These are phyloP conservation scores for Aspergillus quadrilineatus DNA, from an alignment of 2,329 filamentous ascomycete genomes.

Conservation along the genomic window DNA sequence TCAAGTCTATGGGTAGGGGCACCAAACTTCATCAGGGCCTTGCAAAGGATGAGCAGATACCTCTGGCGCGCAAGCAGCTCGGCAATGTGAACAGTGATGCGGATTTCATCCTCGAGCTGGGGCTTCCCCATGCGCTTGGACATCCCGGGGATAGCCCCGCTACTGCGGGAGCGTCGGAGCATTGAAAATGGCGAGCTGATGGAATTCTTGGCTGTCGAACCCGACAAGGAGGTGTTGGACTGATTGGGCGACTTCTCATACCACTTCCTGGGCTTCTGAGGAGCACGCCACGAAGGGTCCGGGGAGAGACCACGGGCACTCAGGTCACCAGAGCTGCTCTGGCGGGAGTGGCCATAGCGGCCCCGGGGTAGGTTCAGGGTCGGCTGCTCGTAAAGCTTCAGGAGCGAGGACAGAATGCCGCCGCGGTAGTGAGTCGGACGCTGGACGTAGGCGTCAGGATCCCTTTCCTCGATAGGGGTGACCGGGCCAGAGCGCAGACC, in stretches of 20 bases:
- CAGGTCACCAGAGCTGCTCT: slow-evolving; percentile 32
- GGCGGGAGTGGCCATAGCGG: slow-evolving; percentile 30
- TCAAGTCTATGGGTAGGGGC: slow-evolving; percentile 91
- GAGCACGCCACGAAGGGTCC: slow-evolving; percentile 30
- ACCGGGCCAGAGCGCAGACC: slow-evolving; percentile 35
- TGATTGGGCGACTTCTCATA: slow-evolving; percentile 40
- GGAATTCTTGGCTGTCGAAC: slow-evolving; percentile 31
- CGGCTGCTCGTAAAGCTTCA: slow-evolving; percentile 66
- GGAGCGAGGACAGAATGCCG: slow-evolving; percentile 69
- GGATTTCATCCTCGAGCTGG: slow-evolving; percentile 52
- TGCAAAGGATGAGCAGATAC: slow-evolving; percentile 83
- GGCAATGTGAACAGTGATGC: slow-evolving; percentile 62
- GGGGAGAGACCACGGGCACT: slow-evolving; percentile 34
- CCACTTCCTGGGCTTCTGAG: slow-evolving; percentile 37
- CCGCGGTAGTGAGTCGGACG: slow-evolving; percentile 67
- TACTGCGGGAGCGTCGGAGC: slow-evolving; percentile 40
- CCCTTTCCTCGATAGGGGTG: slow-evolving; percentile 39
- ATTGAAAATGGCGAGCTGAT: slow-evolving; percentile 30
- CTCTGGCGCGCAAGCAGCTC: slow-evolving; percentile 76
- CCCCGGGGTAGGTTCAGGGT: slow-evolving; percentile 29
- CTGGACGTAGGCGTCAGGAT: slow-evolving; percentile 64
- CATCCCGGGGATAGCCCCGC: slow-evolving; percentile 28
- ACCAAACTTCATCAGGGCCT: slow-evolving; percentile 85
- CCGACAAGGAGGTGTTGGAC: slow-evolving; percentile 36
- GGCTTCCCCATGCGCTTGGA: slow-evolving; percentile 34